Base-by-base conservation (phyloP, 2,329 filamentous ascomycete species). In the Botryotinia calthae region DNA sequence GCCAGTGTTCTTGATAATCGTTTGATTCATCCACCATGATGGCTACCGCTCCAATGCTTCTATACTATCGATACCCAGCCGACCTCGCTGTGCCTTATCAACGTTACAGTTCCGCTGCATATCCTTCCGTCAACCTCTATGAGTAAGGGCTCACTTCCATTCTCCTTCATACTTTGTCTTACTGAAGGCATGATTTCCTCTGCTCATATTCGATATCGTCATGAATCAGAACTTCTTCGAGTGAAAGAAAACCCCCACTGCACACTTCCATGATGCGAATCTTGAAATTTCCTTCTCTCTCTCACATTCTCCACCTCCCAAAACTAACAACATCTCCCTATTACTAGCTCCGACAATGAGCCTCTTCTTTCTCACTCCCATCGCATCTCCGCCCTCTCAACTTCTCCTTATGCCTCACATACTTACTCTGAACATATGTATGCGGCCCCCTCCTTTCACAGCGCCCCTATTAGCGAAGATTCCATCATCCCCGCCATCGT, bases 401-500 rank as follows among this genome's bases (percentile, higher is more conserved):
- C 77, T n/a, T 75, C 74, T 37, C 76, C 78, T 34, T 69, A 34
- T 56, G 74, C 79, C 56, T 75, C 78, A 3, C 74, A 77, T 10
- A 74, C 78, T 56, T 54, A 73, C 10, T 51, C 71, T n/a, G 69
- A 74, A 16, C 68, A 79, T 46, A 75, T 78, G 74, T 76, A 73
- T 69, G 72, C 56, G 12, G 62, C 76, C 18, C 79, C 79, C 0
- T 75, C 78, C n/a, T 73, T 80, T 20, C 71, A 79, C 20, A 78
- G 75, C 3, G 74, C 71, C 48, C 73, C 74, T 16, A 77, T 78
- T 58, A 80, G 78, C 28, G 79, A 80, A 56, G 79, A 80, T 25
- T 77, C 75, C n/a, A 77, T 80, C 46, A 79, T 80, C 18, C 79
- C 79, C 3, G 79, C 77, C 1, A 79, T 80, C 65, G 68, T 80